A percentile compares a stretch with the other conserved stretches of the same genome.
phyloP scores from a whole-genome alignment of 106 monocot species.

The Dendrobium catenatum region DNA sequence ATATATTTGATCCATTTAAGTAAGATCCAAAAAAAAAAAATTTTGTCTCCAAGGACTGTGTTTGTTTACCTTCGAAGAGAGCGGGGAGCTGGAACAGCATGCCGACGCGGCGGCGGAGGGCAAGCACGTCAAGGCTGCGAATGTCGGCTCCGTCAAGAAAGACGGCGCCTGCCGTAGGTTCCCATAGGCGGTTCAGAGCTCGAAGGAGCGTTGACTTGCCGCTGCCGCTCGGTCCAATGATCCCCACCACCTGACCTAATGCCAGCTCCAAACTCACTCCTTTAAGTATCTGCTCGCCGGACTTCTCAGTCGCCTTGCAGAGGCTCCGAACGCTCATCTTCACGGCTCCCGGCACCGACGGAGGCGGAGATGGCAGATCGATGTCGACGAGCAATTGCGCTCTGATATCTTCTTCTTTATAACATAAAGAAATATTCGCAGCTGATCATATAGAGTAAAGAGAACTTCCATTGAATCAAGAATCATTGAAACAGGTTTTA shows the following conservation, averaged over 20 bases:
- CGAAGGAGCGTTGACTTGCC: constrained; percentile 88
- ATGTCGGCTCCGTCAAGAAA: constrained; percentile 75
- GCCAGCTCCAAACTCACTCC: constrained; percentile 56
- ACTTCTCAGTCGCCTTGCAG: constrained; percentile 29
- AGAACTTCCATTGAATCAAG: too few relatives aligned
- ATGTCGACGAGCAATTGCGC: constrained; percentile 31
- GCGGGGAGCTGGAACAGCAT: constrained; percentile 94
- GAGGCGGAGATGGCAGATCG: neutral
- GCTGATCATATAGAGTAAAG: too few relatives aligned
- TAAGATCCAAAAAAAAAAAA: too few relatives aligned
- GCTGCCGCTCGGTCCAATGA: constrained; percentile 92
- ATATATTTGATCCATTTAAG: too few relatives aligned
- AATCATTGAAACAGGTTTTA: neutral
- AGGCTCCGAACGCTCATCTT: constrained; percentile 52
- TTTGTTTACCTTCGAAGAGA: constrained; percentile 57
- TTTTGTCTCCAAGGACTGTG: too few relatives aligned
- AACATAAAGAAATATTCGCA: too few relatives aligned
- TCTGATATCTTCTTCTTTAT: neutral
- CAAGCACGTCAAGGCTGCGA: constrained; percentile 50
- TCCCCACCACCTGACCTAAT: constrained; percentile 44
- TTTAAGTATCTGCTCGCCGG: constrained; percentile 44
- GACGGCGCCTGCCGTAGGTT: constrained; percentile 45
- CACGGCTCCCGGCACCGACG: neutral
- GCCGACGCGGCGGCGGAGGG: constrained; percentile 77
- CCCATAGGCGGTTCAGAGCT: constrained; percentile 90